Percentiles rank a stretch among this genome's conserved stretches.
phyloP scores from a whole-genome alignment of 169 alveolate genomes.

The Eimeria maxima region DNA sequence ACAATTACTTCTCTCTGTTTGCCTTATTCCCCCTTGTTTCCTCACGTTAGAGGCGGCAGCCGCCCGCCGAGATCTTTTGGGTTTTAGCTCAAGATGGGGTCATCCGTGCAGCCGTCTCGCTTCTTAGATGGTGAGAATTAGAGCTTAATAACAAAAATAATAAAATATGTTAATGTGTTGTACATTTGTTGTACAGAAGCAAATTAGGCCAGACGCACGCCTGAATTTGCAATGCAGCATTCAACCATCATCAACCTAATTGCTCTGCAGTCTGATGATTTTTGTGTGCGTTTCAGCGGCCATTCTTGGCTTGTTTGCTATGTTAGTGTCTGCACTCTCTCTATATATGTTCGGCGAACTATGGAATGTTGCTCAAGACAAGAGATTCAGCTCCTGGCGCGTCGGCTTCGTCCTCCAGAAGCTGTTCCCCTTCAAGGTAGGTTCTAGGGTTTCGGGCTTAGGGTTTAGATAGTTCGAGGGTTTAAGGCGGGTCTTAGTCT shows the following conservation, averaged over 20 bases:
- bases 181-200: neutral
- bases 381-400: slow-evolving; percentile 86
- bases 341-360: slow-evolving; percentile 87
- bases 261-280: neutral
- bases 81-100: slow-evolving; percentile 22
- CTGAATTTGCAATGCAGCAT: neutral
- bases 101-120: slow-evolving; percentile 78
- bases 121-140: slow-evolving; percentile 76
- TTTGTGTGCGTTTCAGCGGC: slow-evolving; percentile 83
- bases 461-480: neutral
- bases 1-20: neutral
- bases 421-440: slow-evolving; percentile 87
- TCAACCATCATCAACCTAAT: neutral
- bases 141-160: neutral
- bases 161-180: neutral
- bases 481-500: neutral
- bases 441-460: slow-evolving; percentile 7
- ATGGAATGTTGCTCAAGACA: slow-evolving; percentile 86
- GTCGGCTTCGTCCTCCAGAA: slow-evolving; percentile 86
- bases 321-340: slow-evolving; percentile 86
- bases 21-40: neutral
- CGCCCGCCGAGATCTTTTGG: slow-evolving; percentile 1
- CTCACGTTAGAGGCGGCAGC: slow-evolving; percentile 15
- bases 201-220: neutral
- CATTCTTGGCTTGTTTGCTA: slow-evolving; percentile 86